Evolutionary conservation across 805 yeast species (phyloP).

Genomic region (Kluyveromyces nonfermentans): DNA sequence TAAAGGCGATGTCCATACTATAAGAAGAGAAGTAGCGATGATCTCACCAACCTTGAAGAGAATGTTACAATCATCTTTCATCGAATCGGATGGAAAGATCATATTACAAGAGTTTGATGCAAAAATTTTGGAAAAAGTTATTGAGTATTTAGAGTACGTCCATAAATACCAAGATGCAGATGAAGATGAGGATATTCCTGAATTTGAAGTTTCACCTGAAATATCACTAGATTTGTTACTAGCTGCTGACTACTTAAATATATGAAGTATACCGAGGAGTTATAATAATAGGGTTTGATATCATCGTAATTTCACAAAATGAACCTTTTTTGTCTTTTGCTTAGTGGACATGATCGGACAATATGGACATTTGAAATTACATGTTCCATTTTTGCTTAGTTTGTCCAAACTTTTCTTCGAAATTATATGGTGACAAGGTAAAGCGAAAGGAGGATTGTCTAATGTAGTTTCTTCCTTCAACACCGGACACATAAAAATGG

Average conservation of each 20-base stretch:
- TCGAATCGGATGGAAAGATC: slow-evolving; percentile 52
- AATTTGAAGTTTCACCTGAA: slow-evolving; percentile 87
- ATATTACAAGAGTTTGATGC: slow-evolving; percentile 57
- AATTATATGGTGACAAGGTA: slow-evolving; percentile 58
- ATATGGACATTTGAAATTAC: slow-evolving; percentile 60
- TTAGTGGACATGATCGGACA: slow-evolving; percentile 45
- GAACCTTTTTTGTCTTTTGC: slow-evolving; percentile 36
- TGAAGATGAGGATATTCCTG: slow-evolving; percentile 50
- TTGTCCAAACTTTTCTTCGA: slow-evolving; percentile 44
- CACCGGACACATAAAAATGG: slow-evolving; percentile 65
- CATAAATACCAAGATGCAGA: slow-evolving; percentile 52
- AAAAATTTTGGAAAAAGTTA: slow-evolving; percentile 62
- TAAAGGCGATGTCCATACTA: slow-evolving; percentile 54
- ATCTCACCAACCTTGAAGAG: slow-evolving; percentile 56
- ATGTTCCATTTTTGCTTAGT: slow-evolving; percentile 34
- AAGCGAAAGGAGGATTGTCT: slow-evolving; percentile 50
- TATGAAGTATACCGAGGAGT: slow-evolving; percentile 7
- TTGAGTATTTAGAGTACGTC: slow-evolving; percentile 76
- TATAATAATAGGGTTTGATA: not conserved
- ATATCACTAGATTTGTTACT: slow-evolving; percentile 85
- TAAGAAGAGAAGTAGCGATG: slow-evolving; percentile 66
- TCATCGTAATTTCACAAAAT: slow-evolving; percentile 30
- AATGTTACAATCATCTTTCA: slow-evolving; percentile 48
- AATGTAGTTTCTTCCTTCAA: slow-evolving; percentile 55
- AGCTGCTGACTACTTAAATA: slow-evolving; percentile 69